Base-by-base conservation (phyloP, 805 yeast species). In the Pichia paraexigua region DNA sequence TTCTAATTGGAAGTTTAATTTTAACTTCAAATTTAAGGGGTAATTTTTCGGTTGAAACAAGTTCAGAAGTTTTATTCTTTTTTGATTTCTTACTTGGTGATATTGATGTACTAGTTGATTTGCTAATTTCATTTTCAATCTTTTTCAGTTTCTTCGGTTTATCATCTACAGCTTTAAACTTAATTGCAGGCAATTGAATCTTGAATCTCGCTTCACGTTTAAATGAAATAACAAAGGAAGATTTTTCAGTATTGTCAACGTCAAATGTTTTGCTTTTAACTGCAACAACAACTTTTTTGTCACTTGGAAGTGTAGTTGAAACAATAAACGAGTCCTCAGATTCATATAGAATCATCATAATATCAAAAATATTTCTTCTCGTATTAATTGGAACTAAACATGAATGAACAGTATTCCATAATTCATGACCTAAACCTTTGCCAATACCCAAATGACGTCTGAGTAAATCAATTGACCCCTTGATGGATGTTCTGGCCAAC, bases 401-500 rank as follows among this genome's bases (percentile, higher is more conserved):
- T 0, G 85, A 73, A 58, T 83, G 85, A 10, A 90, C 64, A 11
- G 82, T 73, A 43, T 76, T 72, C 97, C 97, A 90, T 1, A 94
- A 59, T 10, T 77, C 75, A 2, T 63, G 59, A 49, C 76, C 74
- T 21, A 94, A 68, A 0, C 89, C 87, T 28, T 66, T 62, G 1
- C 85, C 81, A 47, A 77, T 72, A 2, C 77, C 63, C 52, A 79
- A 76, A 49, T 81, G 85, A 47, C 85, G 71, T 48, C 92, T 69
- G 13, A 87, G 66, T 6, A 84, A 60, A 27, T 81, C 84, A 41
- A 85, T 76, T 0, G 88, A 80, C 18, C 94, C 94, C 22, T 71
- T 73, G 17, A 86, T 63, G 0, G 85, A 73, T 1, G 78, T 76
- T 56, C 91, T 76, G 0, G 92, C 85, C 44, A 81, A 69, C 2